Conservation (phyloP, 345 rosid species). For the Melaleuca quinquenervia region DNA sequence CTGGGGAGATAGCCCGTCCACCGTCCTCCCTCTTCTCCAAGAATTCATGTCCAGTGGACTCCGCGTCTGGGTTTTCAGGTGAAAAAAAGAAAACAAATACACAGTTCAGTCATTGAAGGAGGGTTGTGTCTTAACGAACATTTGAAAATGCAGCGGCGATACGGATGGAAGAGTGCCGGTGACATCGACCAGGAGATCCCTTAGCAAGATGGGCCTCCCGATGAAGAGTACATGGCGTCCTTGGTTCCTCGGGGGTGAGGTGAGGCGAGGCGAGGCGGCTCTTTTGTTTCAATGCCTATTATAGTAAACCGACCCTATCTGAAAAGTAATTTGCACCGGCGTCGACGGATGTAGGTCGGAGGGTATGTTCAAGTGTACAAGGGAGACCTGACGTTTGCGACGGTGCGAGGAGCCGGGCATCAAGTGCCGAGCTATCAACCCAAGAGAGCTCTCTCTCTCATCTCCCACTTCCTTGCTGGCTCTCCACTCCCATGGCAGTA, state of each 20-base stretch:
- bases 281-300: not conserved
- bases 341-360: slow-evolving; percentile 34
- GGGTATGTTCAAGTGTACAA: slow-evolving; percentile 68
- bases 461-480: slow-evolving; percentile 54
- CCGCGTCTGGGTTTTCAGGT: slow-evolving; percentile 76
- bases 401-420: slow-evolving; percentile 94
- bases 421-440: slow-evolving; percentile 91
- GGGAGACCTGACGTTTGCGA: slow-evolving; percentile 63
- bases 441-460: slow-evolving; percentile 58
- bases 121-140: not conserved
- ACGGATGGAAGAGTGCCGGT: slow-evolving; percentile 78
- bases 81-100: not conserved
- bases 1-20: slow-evolving; percentile 68
- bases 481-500: slow-evolving; percentile 38
- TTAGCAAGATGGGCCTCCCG: slow-evolving; percentile 44
- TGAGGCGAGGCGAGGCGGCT: slow-evolving; percentile 37
- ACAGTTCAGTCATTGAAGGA: not conserved
- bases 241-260: slow-evolving; percentile 64
- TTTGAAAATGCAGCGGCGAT: slow-evolving; percentile 55
- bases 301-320: not conserved
- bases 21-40: slow-evolving; percentile 43
- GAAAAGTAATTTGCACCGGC: not conserved
- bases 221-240: slow-evolving; percentile 67
- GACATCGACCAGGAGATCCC: slow-evolving; percentile 68
- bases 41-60: slow-evolving; percentile 42